These are phyloP conservation scores for Aspergillus chevalieri DNA, from an alignment of 2,329 filamentous ascomycete species.

Conservation along the genomic window DNA sequence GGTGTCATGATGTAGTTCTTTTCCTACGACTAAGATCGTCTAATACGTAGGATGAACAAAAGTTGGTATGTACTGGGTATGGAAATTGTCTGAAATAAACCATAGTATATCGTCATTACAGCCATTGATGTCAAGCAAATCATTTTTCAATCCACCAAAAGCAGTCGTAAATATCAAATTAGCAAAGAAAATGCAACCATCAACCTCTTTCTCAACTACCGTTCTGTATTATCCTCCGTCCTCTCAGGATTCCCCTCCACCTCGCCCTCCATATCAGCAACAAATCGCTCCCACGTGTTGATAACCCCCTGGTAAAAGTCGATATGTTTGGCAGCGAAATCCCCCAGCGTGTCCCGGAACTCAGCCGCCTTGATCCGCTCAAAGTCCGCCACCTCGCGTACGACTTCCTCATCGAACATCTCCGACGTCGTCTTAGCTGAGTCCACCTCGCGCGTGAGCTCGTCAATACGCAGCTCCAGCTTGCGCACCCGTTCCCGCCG, in stretches of 20 bases:
- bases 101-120: not conserved
- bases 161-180: not conserved
- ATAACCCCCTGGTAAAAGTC: conserved; percentile 76
- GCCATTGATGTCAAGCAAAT: not conserved
- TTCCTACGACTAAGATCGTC: not conserved
- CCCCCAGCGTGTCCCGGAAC: conserved; percentile 80
- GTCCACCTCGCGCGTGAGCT: conserved; percentile 84
- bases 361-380: conserved; percentile 93
- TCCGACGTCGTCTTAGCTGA: conserved; percentile 78
- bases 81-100: not conserved
- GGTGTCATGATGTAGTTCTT: too few relatives aligned
- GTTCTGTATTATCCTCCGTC: not conserved
- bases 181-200: not conserved
- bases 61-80: conserved; percentile 2
- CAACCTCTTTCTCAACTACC: not conserved
- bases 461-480: conserved; percentile 85
- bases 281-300: conserved; percentile 80
- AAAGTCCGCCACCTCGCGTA: conserved; percentile 88
- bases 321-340: conserved; percentile 76
- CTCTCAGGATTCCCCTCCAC: conserved; percentile 9
- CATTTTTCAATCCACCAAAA: not conserved
- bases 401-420: conserved; percentile 92
- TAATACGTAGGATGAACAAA: not conserved
- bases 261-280: conserved; percentile 79
- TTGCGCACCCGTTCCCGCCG: conserved; percentile 81